A percentile compares a stretch with the other conserved stretches of the same genome.
Evolutionary conservation across 1,139 yeast genomes (phyloP).

Genomic region (Candida pseudoviswanathii): DNA sequence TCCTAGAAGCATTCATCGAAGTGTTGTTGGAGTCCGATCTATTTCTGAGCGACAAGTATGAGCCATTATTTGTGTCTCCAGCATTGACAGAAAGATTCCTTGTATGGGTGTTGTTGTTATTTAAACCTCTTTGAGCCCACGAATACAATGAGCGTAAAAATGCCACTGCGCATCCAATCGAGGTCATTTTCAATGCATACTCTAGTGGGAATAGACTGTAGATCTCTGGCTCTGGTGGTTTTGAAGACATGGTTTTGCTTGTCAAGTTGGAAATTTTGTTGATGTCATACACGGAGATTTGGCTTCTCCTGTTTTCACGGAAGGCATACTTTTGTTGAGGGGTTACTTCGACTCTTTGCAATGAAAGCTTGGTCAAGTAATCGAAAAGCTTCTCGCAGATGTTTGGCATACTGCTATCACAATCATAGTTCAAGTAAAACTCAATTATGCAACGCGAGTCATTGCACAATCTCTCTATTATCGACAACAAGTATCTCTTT

Average conservation of each 20-base stretch:
- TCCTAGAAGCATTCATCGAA: constrained; percentile 31
- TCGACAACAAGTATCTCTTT: constrained; percentile 78
- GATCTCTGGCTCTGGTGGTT: constrained; percentile 63
- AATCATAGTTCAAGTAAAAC: constrained; percentile 91
- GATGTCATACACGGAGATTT: constrained; percentile 74
- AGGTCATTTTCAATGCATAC: constrained; percentile 79
- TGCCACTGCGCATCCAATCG: constrained; percentile 80
- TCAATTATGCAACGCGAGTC: constrained; percentile 93
- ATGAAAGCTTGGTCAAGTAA: constrained; percentile 71
- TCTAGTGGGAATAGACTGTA: constrained; percentile 66
- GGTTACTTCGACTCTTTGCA: constrained; percentile 72
- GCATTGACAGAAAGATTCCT: constrained; percentile 1
- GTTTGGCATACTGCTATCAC: constrained; percentile 83
- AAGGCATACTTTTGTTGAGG: constrained; percentile 68
- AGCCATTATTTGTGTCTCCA: constrained; percentile 17
- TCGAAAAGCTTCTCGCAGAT: constrained; percentile 82
- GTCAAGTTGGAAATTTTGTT: constrained; percentile 75
- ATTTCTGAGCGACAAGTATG: constrained; percentile 31
- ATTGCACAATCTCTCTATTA: constrained; percentile 77
- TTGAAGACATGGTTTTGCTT: constrained; percentile 63
- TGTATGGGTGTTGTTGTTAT: constrained; percentile 5
- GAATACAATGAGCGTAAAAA: constrained; percentile 77
- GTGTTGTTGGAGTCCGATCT: constrained; percentile 45
- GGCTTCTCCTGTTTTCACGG: constrained; percentile 59
- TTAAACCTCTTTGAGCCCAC: constrained; percentile 83